Conservation (phyloP, 805 yeast species). For the Suhomyces prunicola region DNA sequence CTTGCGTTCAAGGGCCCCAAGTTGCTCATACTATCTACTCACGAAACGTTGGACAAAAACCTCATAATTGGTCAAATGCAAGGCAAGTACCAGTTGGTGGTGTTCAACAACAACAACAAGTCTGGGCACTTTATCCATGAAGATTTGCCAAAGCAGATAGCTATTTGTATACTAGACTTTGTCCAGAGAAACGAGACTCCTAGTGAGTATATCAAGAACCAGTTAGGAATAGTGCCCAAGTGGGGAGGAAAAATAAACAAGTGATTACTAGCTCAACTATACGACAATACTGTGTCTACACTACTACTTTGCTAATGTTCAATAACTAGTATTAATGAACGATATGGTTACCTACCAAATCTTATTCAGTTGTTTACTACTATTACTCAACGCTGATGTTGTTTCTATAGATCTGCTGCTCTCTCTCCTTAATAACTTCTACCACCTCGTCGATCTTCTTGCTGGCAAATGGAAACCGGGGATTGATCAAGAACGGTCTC, state of each 20-base stretch:
- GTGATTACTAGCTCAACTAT: not conserved
- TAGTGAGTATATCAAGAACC: constrained; percentile 26
- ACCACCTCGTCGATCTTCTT: constrained; percentile 83
- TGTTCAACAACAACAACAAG: constrained; percentile 51
- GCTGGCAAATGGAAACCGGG: constrained; percentile 85
- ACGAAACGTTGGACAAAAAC: constrained; percentile 81
- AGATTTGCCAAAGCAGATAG: constrained; percentile 72
- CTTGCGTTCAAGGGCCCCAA: constrained; percentile 48
- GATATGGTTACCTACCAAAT: not conserved
- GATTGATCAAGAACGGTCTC: constrained; percentile 92
- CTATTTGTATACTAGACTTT: constrained; percentile 51
- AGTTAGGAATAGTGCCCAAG: constrained; percentile 30
- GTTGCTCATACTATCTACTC: constrained; percentile 78
- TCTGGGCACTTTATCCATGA: constrained; percentile 96
- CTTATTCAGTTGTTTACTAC: not conserved
- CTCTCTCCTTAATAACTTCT: constrained; percentile 46
- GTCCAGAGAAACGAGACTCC: constrained; percentile 44
- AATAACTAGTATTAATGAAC: not conserved
- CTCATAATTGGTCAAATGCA: constrained; percentile 97
- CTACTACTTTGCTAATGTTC: too few species aligned
- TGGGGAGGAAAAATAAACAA: constrained; percentile 27
- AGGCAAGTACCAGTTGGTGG: constrained; percentile 88
- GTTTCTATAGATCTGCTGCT: constrained; percentile 20
- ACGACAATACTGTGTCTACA: not conserved
- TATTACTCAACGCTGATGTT: constrained; percentile 47